phyloP scores from a whole-genome alignment of 2,329 filamentous ascomycete species.

The Fusarium buxicola region DNA sequence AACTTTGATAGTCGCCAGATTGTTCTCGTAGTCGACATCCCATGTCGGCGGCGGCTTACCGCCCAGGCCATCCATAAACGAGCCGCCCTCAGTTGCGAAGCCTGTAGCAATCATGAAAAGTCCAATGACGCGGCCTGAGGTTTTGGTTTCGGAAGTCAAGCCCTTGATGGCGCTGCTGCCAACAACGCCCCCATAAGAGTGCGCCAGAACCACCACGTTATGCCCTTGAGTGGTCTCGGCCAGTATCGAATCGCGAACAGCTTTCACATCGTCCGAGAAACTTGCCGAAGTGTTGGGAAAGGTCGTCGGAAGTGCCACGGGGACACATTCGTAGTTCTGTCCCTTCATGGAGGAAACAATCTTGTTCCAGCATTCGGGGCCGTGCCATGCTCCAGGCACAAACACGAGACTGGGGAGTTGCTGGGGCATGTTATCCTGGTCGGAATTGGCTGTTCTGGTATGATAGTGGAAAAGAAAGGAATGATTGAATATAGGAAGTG shows the following conservation, averaged over 20 bases:
- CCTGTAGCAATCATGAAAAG: conserved; percentile 59
- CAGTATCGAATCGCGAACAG: conserved; percentile 51
- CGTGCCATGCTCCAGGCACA: conserved; percentile 62
- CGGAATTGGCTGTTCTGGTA: no score
- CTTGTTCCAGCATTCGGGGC: conserved; percentile 51
- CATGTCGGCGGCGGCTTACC: conserved; percentile 58
- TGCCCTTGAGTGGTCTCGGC: conserved; percentile 51
- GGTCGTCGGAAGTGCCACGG: conserved; percentile 55
- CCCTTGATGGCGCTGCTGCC: conserved; percentile 59
- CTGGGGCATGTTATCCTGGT: conserved; percentile 29
- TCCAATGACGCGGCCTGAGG: conserved; percentile 55
- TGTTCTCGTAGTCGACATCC: conserved; percentile 53
- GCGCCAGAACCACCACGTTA: conserved; percentile 60
- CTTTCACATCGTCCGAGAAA: conserved; percentile 57
- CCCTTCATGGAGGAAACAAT: conserved; percentile 50
- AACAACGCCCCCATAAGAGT: conserved; percentile 63
- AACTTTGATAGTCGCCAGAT: conserved; percentile 55
- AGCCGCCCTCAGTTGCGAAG: conserved; percentile 52
- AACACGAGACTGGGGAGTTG: conserved; percentile 56
- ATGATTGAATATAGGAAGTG: background rate
- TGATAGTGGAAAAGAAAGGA: background rate
- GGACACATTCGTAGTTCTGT: conserved; percentile 49
- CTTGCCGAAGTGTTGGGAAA: conserved; percentile 49
- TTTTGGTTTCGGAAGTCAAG: conserved; percentile 44
- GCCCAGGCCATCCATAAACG: conserved; percentile 56